A percentile compares a stretch with the other conserved stretches of the same genome.
These are phyloP conservation scores for Nitzschia sp. DNA, from an alignment of 108 stramenopile species.

Conservation along the genomic window DNA sequence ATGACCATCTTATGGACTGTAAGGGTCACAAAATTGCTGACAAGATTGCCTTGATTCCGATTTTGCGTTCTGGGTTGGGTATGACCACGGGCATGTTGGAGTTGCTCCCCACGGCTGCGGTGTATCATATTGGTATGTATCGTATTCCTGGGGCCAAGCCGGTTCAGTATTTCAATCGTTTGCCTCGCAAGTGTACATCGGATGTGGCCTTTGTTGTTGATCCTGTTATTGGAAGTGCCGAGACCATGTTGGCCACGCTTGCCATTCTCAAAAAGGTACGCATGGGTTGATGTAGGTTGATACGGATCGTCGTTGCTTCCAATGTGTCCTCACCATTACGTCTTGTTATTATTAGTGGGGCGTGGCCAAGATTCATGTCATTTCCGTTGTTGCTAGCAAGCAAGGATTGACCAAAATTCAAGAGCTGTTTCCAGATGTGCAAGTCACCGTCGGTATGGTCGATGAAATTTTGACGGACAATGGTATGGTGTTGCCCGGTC, in stretches of 20 bases:
- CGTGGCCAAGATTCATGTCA: slow-evolving; percentile 77
- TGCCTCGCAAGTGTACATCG: slow-evolving; percentile 78
- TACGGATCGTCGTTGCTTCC: neutral
- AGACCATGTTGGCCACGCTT: slow-evolving; percentile 85
- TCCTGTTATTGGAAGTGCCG: slow-evolving; percentile 88
- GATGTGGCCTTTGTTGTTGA: slow-evolving; percentile 93
- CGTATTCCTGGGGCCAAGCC: slow-evolving; percentile 67
- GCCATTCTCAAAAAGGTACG: slow-evolving; percentile 93
- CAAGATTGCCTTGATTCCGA: slow-evolving; percentile 88
- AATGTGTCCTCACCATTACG: neutral
- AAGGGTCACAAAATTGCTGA: slow-evolving; percentile 60
- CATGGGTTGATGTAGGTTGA: neutral
- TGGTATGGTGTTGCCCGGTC: slow-evolving; percentile 88
- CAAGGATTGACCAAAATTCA: slow-evolving; percentile 66
- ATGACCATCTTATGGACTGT: slow-evolving; percentile 49
- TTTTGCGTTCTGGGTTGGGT: slow-evolving; percentile 90
- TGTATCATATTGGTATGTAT: slow-evolving; percentile 99
- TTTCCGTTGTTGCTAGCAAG: slow-evolving; percentile 82
- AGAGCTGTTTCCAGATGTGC: slow-evolving; percentile 82
- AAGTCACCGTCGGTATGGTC: slow-evolving; percentile 80
- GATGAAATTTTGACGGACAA: slow-evolving; percentile 77
- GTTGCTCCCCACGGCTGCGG: slow-evolving; percentile 85
- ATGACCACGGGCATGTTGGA: slow-evolving; percentile 97
- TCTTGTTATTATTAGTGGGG: slow-evolving; percentile 60
- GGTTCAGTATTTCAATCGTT: slow-evolving; percentile 95